phyloP scores from a whole-genome alignment of 2,329 filamentous ascomycete species.

The Claviceps cyperi region DNA sequence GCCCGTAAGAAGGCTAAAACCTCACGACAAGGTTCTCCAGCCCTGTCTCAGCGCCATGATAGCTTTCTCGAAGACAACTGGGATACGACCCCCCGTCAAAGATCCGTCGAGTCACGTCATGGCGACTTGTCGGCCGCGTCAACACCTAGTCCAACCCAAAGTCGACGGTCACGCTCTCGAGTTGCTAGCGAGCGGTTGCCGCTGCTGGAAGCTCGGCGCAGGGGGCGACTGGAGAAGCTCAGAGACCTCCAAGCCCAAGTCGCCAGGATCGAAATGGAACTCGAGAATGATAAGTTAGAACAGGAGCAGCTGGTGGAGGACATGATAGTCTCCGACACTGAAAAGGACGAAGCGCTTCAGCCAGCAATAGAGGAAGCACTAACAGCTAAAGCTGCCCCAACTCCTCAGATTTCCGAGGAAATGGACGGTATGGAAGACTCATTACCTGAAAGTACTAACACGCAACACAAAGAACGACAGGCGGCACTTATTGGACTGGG shows the following conservation, averaged over 20 bases:
- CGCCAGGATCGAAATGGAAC: conserved; percentile 32
- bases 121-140: background rate
- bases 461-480: background rate
- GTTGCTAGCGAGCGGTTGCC: conserved; percentile 23
- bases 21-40: conserved; percentile 18
- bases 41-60: conserved; percentile 11
- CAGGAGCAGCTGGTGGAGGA: conserved; percentile 20
- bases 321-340: conserved; percentile 9
- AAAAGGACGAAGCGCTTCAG: conserved; percentile 5
- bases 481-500: background rate
- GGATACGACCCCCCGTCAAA: conserved; percentile 6
- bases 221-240: conserved; percentile 29
- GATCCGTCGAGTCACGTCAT: background rate
- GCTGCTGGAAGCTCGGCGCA: conserved; percentile 21
- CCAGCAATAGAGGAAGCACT: background rate
- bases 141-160: background rate
- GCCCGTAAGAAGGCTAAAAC: conserved; percentile 34
- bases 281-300: conserved; percentile 23
- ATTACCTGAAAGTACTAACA: background rate
- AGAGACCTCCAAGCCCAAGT: conserved; percentile 32
- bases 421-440: background rate
- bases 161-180: conserved; percentile 16
- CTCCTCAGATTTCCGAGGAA: background rate
- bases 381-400: background rate
- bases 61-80: conserved; percentile 14